phyloP scores from a whole-genome alignment of 371 early-diverging fungal species.

The Umbelopsis sp. region DNA sequence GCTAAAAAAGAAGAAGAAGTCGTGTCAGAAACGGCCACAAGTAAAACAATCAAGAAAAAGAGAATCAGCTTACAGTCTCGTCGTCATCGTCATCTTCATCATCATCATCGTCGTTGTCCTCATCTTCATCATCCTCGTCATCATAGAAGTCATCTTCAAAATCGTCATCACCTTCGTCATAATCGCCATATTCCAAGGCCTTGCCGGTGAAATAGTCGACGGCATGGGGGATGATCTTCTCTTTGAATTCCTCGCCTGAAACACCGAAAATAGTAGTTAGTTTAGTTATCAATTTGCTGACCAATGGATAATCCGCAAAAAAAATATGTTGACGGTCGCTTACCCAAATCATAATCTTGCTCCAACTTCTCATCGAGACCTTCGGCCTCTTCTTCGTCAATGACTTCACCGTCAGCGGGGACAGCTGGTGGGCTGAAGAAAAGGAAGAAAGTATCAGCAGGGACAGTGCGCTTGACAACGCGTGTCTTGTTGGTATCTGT shows the following conservation, averaged over 20 bases:
- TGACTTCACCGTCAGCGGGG: constrained; percentile 74
- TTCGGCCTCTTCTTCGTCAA: constrained; percentile 79
- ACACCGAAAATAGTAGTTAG: not conserved
- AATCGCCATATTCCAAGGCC: constrained; percentile 83
- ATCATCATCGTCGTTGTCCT: constrained; percentile 54
- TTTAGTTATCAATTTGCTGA: not conserved
- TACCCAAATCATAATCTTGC: constrained; percentile 91
- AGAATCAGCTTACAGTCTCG: constrained; percentile 52
- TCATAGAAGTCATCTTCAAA: constrained; percentile 65
- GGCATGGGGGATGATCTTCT: constrained; percentile 93
- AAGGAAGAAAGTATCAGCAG: constrained; percentile 92
- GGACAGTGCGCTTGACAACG: constrained; percentile 93
- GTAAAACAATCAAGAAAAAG: not conserved
- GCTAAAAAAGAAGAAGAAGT: constrained; percentile 17
- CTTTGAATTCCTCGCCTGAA: constrained; percentile 87
- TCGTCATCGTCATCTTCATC: constrained; percentile 64
- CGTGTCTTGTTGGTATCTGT: constrained; percentile 93
- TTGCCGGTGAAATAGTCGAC: constrained; percentile 98
- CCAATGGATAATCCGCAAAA: not conserved
- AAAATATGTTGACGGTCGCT: not conserved
- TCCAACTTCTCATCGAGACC: constrained; percentile 81
- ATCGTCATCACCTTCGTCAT: constrained; percentile 69
- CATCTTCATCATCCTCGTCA: constrained; percentile 64
- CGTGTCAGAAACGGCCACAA: constrained; percentile 11
- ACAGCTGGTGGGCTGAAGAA: constrained; percentile 88